A percentile compares a stretch with the other conserved stretches of the same genome.
phyloP scores from a whole-genome alignment of 257 asterid species.

The Jacaranda copaia region DNA sequence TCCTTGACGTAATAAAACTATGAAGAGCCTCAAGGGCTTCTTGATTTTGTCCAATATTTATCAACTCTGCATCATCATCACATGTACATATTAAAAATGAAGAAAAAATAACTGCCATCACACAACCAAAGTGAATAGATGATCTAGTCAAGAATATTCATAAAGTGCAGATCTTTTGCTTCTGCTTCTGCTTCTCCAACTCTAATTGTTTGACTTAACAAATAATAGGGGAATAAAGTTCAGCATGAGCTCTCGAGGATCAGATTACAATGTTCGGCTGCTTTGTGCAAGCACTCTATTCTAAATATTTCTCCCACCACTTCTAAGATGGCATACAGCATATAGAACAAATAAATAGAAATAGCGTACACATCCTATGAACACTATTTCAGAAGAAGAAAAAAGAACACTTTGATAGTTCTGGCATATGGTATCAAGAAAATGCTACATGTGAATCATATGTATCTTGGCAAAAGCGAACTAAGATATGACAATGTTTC shows the following conservation, averaged over 20 bases:
- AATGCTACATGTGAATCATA: neutral
- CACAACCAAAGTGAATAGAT: neutral
- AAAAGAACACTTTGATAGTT: neutral
- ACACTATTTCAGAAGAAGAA: neutral
- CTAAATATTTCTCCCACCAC: neutral
- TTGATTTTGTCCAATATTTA: conserved; percentile 91
- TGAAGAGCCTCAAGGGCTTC: conserved; percentile 93
- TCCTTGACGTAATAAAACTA: conserved; percentile 82
- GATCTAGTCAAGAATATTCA: neutral
- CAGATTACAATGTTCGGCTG: neutral
- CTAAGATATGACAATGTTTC: neutral
- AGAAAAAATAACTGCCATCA: neutral
- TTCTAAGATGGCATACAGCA: neutral
- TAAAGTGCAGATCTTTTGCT: neutral
- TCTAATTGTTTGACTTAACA: neutral
- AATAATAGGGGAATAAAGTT: neutral
- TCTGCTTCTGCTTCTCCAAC: neutral
- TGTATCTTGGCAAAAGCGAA: neutral
- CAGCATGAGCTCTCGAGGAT: neutral
- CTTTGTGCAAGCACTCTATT: conserved; percentile 11
- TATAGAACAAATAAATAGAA: neutral
- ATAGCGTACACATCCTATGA: neutral
- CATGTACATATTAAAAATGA: conserved; percentile 13
- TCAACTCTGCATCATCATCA: conserved; percentile 71
- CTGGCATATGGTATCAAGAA: neutral